Evolutionary conservation across 345 rosid genomes (phyloP), one percentile per base, ranked within the genome.

Genomic region (Populus pruinosa): DNA sequence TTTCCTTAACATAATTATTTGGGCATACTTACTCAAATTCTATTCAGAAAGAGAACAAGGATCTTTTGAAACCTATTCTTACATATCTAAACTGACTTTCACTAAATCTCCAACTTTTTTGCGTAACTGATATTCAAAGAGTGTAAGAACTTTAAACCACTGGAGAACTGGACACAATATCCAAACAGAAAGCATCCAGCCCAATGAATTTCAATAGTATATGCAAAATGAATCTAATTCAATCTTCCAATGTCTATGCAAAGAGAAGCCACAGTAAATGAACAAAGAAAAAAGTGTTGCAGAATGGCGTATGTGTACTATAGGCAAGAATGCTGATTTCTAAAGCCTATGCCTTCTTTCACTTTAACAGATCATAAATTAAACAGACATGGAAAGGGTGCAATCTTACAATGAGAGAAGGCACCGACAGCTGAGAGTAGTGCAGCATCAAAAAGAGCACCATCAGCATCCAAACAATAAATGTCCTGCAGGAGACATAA

Each of bases 401-500:
- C 73, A 63, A 61, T 63, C 89, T 89, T 88, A 93, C 99, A 76
- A 82, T 92, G 89, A 17, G 90, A 87, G 75, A 93, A 87, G 66
- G 97, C 93, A 66, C 97, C 92, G 82, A 90, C 89, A 29, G 97
- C 98, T 64, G 99, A 87, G 67, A 93, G 91, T 83, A 95, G 76
- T 71, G 97, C 99, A 83, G 94, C 91, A 77, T 95, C 99, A 44
- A 92, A 95, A 76, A 95, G 97, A 71, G 94, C 80, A 77, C 97
- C 98, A 91, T 93, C 98, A 56, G 99, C 98, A 84, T 95, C 94
- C 79, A 93, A 83, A 79, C 99, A 95, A 69, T 95, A 95, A 23
- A 95, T 87, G 73, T 93, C 99, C 99, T 95, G 85, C 73, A 72
- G 25, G n/a, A 72, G 31, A 78, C 43, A n/a, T 18, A 29, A 23